Base-by-base conservation (phyloP, 257 asterid genomes). In the Penstemon davidsonii region DNA sequence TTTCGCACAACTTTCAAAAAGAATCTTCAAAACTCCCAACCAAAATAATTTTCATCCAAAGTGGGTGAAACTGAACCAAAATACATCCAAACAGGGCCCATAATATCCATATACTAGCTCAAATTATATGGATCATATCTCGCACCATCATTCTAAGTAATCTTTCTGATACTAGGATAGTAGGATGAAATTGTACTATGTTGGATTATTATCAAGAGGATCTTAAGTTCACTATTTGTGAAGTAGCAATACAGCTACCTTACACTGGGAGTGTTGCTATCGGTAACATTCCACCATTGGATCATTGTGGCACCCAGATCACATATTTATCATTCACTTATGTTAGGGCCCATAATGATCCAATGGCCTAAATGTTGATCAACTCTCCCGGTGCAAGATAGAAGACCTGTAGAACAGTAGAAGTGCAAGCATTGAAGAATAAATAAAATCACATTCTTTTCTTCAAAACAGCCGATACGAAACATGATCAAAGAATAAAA, bases 111-210 rank as follows among this genome's bases (percentile, higher is more conserved):
- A 52, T 59, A 68, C 56, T 40, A 51, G 45, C 36, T 46, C 43
- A n/a, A 42, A 62, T 58, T 40, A 40, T 54, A 44, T 74, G 71
- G 73, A 75, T 39, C 69, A 72, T 62, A 61, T 56, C 66, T 33
- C 46, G 74, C 49, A 72, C 54, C 61, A 33, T 1, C 52, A 39
- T 37, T 68, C 57, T 69, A 12, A 63, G 55, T 58, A 54, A 56
- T 52, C 77, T 58, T 51, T 41, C 33, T 33, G 62, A 51, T 4
- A 25, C 33, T 25, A 25, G 33, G 33, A 25, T 36, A 41, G 40
- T 7, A 1, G 74, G 41, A 56, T 36, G 60, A n/a, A 56, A 68
- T 44, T 7, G 33, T 60, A 37, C 43, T 68, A 18, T 38, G 68
- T 42, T 7, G 7, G 74, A 63, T n/a, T 6, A 5, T 11, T 18